Evolutionary conservation across 2,329 filamentous ascomycete genomes (phyloP).

Genomic region (Aplosporella prunicola): DNA sequence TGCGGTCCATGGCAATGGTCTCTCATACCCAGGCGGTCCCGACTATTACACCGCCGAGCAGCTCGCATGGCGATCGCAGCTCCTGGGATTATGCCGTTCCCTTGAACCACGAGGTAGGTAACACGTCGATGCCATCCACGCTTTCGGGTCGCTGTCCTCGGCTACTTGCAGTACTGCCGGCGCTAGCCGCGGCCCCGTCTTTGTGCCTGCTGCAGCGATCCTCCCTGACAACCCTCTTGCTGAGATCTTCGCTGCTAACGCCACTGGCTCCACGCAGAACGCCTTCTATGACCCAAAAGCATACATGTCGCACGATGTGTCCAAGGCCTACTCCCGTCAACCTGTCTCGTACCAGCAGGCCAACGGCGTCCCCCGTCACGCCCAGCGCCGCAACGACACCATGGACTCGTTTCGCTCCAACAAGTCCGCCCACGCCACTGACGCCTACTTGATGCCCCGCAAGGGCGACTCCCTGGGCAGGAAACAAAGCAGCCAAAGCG

Average conservation of each 20-base stretch:
- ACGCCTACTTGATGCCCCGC: slow-evolving; percentile 24
- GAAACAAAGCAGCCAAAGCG: slow-evolving; percentile 28
- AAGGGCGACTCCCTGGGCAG: slow-evolving; percentile 20
- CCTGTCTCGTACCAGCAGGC: slow-evolving; percentile 25
- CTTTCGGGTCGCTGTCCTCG: slow-evolving; percentile 14
- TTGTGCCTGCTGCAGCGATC: slow-evolving; percentile 15
- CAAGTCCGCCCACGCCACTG: slow-evolving; percentile 18
- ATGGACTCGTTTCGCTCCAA: slow-evolving; percentile 20
- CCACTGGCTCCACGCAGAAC: slow-evolving; percentile 19
- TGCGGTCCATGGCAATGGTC: slow-evolving; percentile 10
- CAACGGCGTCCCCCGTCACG: slow-evolving; percentile 24
- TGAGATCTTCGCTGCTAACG: slow-evolving; percentile 15
- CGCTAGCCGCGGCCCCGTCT: slow-evolving; percentile 17
- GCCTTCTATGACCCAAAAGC: slow-evolving; percentile 22
- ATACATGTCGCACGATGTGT: slow-evolving; percentile 27
- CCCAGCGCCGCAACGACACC: slow-evolving; percentile 20
- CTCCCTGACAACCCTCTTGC: slow-evolving; percentile 13
- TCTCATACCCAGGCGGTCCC: slow-evolving; percentile 15
- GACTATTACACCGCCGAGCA: slow-evolving; percentile 31
- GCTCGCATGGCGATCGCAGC: slow-evolving; percentile 28
- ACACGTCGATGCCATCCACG: slow-evolving; percentile 7
- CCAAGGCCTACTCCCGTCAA: slow-evolving; percentile 19
- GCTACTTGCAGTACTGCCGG: slow-evolving; percentile 10
- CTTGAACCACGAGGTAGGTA: slow-evolving; percentile 27
- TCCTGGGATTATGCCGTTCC: slow-evolving; percentile 32